Conservation (phyloP, 495 filamentous ascomycete genomes). For the Bathelium albidoporum region DNA sequence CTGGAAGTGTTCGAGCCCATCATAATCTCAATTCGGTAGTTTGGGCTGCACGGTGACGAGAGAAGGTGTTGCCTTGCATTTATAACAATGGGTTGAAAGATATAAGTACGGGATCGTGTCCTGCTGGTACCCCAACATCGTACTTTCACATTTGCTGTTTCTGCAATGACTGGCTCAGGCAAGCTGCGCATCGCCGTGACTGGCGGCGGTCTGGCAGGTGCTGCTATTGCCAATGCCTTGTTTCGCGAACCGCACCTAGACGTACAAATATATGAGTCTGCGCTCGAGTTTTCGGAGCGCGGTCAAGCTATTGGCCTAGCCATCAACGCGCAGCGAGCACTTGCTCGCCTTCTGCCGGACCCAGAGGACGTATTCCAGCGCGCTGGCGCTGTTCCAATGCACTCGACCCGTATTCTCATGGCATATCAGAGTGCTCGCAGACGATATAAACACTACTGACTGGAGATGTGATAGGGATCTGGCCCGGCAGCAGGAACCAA, state of each 20-base stretch:
- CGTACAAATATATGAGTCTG: too few relatives aligned
- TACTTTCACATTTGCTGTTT: neutral
- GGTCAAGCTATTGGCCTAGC: too few relatives aligned
- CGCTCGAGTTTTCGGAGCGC: too few relatives aligned
- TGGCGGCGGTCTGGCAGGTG: too few relatives aligned
- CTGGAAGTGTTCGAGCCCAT: neutral
- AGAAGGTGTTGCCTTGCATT: neutral
- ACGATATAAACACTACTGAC: neutral
- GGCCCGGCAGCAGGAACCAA: neutral
- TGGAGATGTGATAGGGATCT: neutral
- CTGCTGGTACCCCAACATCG: neutral
- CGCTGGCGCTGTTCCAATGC: too few relatives aligned
- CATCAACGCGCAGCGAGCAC: too few relatives aligned
- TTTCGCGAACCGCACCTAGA: too few relatives aligned
- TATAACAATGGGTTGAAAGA: neutral
- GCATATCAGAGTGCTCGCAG: too few relatives aligned
- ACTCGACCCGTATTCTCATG: slow-evolving; percentile 20
- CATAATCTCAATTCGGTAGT: neutral
- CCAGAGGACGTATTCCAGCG: too few relatives aligned
- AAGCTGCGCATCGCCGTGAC: neutral
- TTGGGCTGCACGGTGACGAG: neutral
- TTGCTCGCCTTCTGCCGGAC: too few relatives aligned
- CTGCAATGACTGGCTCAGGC: neutral
- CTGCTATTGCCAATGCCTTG: too few relatives aligned
- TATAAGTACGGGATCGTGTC: neutral